Base-by-base conservation (phyloP, 768 basidiomycete species). In the Termitomyces sp. region DNA sequence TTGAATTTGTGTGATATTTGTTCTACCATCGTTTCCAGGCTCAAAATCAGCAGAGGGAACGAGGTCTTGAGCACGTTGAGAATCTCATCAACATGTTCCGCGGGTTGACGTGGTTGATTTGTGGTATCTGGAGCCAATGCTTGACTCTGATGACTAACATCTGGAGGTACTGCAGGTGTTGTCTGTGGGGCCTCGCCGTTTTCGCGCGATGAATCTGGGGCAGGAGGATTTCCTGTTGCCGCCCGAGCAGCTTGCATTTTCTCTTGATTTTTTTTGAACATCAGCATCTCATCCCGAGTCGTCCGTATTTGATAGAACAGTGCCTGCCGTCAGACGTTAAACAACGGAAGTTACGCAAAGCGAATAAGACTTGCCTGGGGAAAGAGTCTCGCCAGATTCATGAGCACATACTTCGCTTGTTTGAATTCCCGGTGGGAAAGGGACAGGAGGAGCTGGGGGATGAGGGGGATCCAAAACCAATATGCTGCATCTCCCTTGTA, bases 401-500 rank as follows among this genome's bases (percentile, higher is more conserved):
- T 76, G 40, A 99, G 77, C 46, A 99, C 82, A 68, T 89, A 87
- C 20, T 93, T 83, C 3, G 94, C 95, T 68, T 95, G 94, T 65
- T 92, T 94, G 44, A 93, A 88, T 71, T 99, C 97, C 35, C 93
- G 84, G 60, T 95, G 88, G 2, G 90, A 89, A 41, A 99, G 79
- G 1, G 96, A 95, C 54, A 90, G 70, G 62, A 94, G 87, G 9
- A 99, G 81, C 66, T 99, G 96, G 3, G 97, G 97, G 46, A 97
- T 94, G 56, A 98, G 76, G 1, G 96, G 91, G 64, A 99, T 95
- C 97, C 97, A 99, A 71, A 93, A 98, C 97, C 97, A 99, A 62
- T 90, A 90, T 13, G 94, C 94, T 3, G 92, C 85, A 66, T 98
- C 96, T 59, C 96, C 96, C 69, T 95, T 96, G 74, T 97, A 97